phyloP scores from a whole-genome alignment of 2,329 filamentous ascomycete species.

The Thielaviopsis ethacetica region DNA sequence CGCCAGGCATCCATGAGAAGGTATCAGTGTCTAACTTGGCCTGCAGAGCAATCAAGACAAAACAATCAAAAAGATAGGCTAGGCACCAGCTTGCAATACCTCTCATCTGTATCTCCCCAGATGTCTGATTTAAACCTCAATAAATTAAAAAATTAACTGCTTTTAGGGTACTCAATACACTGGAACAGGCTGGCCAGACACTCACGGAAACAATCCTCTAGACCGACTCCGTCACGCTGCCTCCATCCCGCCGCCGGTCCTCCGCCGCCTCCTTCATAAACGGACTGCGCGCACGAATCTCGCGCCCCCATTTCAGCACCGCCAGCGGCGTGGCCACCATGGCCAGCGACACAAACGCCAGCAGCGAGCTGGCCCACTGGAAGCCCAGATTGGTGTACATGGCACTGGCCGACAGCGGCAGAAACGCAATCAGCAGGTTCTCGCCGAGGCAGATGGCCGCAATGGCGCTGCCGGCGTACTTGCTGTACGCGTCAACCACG shows the following conservation, averaged over 20 bases:
- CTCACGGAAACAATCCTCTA: neutral
- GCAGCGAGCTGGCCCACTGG: slow-evolving; percentile 11
- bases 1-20: too few relatives aligned
- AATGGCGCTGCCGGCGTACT: slow-evolving; percentile 31
- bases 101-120: too few relatives aligned
- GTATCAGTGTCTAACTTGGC: too few relatives aligned
- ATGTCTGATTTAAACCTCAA: too few relatives aligned
- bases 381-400: slow-evolving; percentile 11
- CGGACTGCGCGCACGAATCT: slow-evolving; percentile 9
- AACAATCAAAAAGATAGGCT: too few relatives aligned
- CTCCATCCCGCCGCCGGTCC: neutral
- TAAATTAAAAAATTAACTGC: too few relatives aligned
- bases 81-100: too few relatives aligned
- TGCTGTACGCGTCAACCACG: slow-evolving; percentile 31
- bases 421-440: slow-evolving; percentile 27
- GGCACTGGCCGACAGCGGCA: slow-evolving; percentile 8
- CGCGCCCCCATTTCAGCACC: slow-evolving; percentile 9
- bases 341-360: slow-evolving; percentile 10
- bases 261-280: slow-evolving; percentile 11
- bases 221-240: neutral
- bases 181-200: neutral
- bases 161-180: too few relatives aligned
- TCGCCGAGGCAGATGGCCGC: slow-evolving; percentile 31
- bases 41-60: too few relatives aligned
- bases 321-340: slow-evolving; percentile 9